These are phyloP conservation scores for Taphrina pruni DNA, from an alignment of 1,139 yeast genomes.

Conservation along the genomic window DNA sequence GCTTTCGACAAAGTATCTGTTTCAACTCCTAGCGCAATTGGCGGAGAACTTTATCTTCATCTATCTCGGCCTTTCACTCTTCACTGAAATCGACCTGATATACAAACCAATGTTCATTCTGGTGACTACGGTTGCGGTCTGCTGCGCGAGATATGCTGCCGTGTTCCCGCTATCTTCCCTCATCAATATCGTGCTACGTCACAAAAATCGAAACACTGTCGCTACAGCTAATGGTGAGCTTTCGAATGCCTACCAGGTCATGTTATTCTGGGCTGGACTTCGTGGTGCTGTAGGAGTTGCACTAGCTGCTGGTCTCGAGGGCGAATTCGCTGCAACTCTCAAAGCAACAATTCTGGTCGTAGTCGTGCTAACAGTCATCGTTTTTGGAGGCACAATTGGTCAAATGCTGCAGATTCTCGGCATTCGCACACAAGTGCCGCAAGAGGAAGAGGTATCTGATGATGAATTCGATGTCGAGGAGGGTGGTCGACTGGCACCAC, in stretches of 20 bases:
- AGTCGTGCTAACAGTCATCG: slow-evolving; percentile 91
- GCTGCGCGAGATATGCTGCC: slow-evolving; percentile 96
- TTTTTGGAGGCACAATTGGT: slow-evolving; percentile 98
- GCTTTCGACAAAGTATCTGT: slow-evolving; percentile 91
- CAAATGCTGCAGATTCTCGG: slow-evolving; percentile 95
- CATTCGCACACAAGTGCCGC: slow-evolving; percentile 87
- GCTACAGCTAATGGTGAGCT: slow-evolving; percentile 60
- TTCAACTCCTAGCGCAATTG: slow-evolving; percentile 89
- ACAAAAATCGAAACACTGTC: slow-evolving; percentile 54
- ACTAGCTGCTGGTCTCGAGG: slow-evolving; percentile 94
- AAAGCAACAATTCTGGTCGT: slow-evolving; percentile 95
- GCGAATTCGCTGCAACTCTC: slow-evolving; percentile 86
- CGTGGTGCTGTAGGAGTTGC: slow-evolving; percentile 99
- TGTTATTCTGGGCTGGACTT: slow-evolving; percentile 99
- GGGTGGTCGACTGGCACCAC: slow-evolving; percentile 42
- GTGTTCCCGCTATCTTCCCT: slow-evolving; percentile 90
- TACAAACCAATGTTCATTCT: slow-evolving; percentile 92
- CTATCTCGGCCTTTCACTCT: slow-evolving; percentile 88
- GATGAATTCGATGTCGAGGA: slow-evolving; percentile 91
- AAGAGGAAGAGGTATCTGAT: slow-evolving; percentile 76
- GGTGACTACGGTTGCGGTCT: slow-evolving; percentile 82
- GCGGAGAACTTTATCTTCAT: slow-evolving; percentile 97
- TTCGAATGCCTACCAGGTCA: slow-evolving; percentile 94
- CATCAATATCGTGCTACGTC: slow-evolving; percentile 76
- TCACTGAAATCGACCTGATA: slow-evolving; percentile 93